Evolutionary conservation across 2,329 filamentous ascomycete genomes (phyloP).

Genomic region (Colletotrichum orbiculare): DNA sequence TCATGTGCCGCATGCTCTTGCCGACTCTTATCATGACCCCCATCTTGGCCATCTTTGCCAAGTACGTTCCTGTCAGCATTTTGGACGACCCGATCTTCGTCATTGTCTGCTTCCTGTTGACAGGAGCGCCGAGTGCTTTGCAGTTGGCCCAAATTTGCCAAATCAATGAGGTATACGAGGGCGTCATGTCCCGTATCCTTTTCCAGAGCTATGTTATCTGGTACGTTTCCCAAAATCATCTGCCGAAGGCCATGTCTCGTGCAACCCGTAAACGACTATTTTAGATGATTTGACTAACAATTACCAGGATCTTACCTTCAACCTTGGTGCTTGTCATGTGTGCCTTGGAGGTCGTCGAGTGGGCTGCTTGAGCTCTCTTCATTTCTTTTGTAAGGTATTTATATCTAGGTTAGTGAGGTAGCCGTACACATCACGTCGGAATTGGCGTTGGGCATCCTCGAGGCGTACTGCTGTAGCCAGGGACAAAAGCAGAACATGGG

Average conservation of each 20-base stretch:
- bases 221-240: constrained; percentile 60
- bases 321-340: constrained; percentile 91
- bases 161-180: constrained; percentile 96
- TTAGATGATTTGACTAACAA: constrained; percentile 38
- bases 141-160: constrained; percentile 98
- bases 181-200: constrained; percentile 89
- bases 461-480: constrained; percentile 7
- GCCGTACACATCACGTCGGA: background rate
- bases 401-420: constrained; percentile 15
- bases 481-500: constrained; percentile 12
- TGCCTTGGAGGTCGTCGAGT: constrained; percentile 91
- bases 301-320: constrained; percentile 85
- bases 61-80: constrained; percentile 92
- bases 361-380: constrained; percentile 64
- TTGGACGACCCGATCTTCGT: constrained; percentile 98
- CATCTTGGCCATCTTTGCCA: constrained; percentile 85
- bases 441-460: background rate
- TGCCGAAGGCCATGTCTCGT: background rate
- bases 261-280: too few species aligned
- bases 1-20: constrained; percentile 91
- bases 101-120: constrained; percentile 96
- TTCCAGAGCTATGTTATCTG: constrained; percentile 98
- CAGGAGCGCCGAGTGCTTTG: constrained; percentile 90
- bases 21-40: constrained; percentile 94
- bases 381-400: background rate